Evolutionary conservation across 306 rosid genomes (phyloP).

Genomic region (Psophocarpus tetragonolobus): DNA sequence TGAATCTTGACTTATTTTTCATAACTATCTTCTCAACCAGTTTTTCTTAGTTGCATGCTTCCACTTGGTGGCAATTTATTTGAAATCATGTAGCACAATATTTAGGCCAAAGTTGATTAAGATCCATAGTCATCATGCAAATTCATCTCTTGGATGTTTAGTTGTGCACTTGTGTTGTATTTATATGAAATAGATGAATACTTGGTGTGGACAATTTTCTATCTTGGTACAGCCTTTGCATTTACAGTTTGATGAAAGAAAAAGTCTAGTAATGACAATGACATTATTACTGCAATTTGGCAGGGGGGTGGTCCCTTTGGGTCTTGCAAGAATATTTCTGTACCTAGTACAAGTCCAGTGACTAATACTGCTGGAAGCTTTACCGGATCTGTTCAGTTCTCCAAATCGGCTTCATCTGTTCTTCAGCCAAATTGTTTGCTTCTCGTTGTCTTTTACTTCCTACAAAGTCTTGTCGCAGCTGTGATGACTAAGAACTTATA

Average conservation of each 20-base stretch:
- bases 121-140: constrained; percentile 8
- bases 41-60: constrained; percentile 2
- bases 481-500: constrained; percentile 32
- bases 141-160: constrained; percentile 16
- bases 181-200: background rate
- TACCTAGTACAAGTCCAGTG: constrained; percentile 55
- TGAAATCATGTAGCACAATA: background rate
- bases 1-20: background rate
- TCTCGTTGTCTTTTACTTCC: constrained; percentile 41
- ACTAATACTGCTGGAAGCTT: constrained; percentile 69
- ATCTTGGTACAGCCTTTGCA: constrained; percentile 1
- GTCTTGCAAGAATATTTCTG: constrained; percentile 79
- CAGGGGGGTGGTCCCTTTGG: constrained; percentile 88
- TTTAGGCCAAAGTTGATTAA: constrained; percentile 1
- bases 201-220: constrained; percentile 2
- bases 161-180: constrained; percentile 6
- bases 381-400: constrained; percentile 92
- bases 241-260: constrained; percentile 24
- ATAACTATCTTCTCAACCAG: background rate
- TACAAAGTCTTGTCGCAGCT: constrained; percentile 44
- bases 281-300: constrained; percentile 37
- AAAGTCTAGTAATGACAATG: constrained; percentile 4
- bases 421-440: constrained; percentile 41
- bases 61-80: background rate
- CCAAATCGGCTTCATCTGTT: constrained; percentile 56